Evolutionary conservation across 257 asterid species (phyloP), one percentile per base, ranked within the genome.

Genomic region (Lycium barbarum): DNA sequence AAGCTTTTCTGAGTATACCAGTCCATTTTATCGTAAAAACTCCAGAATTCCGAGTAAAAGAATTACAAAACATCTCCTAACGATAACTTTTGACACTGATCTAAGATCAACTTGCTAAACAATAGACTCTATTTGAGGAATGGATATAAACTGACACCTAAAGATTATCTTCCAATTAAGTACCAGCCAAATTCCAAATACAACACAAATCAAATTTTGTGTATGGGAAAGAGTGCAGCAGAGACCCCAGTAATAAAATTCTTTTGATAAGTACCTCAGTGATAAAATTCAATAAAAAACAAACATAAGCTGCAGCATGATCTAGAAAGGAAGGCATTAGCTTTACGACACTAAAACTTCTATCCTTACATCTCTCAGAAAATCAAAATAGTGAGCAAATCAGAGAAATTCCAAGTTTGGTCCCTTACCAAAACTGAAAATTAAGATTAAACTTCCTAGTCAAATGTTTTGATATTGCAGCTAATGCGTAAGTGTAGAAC

Each of bases 61-160:
- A 26, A 53, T 53, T 53, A 78, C 15, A 54, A 14, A 78, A 78
- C 59, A 78, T 14, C 82, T 53, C 15, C 66, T 26, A 51, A 33
- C 65, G 33, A 26, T 13, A 51, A 78, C 65, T 78, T 78, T 13
- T 78, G 82, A 26, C 14, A 2, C 49, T 53, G 10, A 53, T 78
- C 63, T 49, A n/a, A 26, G 26, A 51, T 78, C 38, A 11, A 78
- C 63, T 13, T 13, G 65, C 82, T 54, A 78, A 78, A 78, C 9
- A 7, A 78, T 54, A 78, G 82, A 78, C 66, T 54, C 70, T 49
- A 78, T 78, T 78, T 78, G 65, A 54, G 82, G 12, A 54, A 53
- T 33, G 47, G 63, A 51, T 8, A 6, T 45, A 22, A 6, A 62
- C 53, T 3, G 82, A 78, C 2, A 1, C 82, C 66, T 74, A 22